These are phyloP conservation scores for Asclepias syriaca DNA, from an alignment of 257 asterid genomes.

Conservation along the genomic window DNA sequence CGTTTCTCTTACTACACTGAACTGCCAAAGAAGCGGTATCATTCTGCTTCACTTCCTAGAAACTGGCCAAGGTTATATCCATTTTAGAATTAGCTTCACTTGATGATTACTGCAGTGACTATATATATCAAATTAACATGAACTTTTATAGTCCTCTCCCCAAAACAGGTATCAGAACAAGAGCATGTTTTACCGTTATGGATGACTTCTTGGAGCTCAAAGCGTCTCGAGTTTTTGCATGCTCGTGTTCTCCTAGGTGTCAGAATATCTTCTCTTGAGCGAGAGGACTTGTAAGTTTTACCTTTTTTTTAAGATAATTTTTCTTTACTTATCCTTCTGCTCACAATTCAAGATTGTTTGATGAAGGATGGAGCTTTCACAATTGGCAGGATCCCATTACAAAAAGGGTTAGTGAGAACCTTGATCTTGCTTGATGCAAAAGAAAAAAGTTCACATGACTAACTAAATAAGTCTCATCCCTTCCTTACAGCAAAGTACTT, in stretches of 20 bases:
- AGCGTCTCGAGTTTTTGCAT: constrained; percentile 35
- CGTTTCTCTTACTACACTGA: constrained; percentile 69
- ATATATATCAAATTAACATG: constrained; percentile 5
- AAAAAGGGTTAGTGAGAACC: constrained; percentile 47
- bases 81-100: background rate
- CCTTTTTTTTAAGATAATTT: background rate
- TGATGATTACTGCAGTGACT: background rate
- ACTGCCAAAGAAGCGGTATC: constrained; percentile 77
- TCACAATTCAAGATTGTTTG: background rate
- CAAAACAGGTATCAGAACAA: constrained; percentile 65
- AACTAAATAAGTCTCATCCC: constrained; percentile 7
- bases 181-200: constrained; percentile 84
- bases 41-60: constrained; percentile 61
- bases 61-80: constrained; percentile 56
- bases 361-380: constrained; percentile 56
- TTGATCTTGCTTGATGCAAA: constrained; percentile 6
- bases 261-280: constrained; percentile 58
- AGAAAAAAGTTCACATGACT: background rate
- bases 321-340: background rate
- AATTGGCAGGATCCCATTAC: constrained; percentile 56
- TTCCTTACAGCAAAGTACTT: constrained; percentile 58
- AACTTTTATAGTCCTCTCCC: constrained; percentile 57
- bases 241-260: constrained; percentile 55
- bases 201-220: constrained; percentile 58
- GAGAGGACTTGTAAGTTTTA: constrained; percentile 65